Conservation (phyloP, 805 yeast genomes). For the Candida sithepensis region DNA sequence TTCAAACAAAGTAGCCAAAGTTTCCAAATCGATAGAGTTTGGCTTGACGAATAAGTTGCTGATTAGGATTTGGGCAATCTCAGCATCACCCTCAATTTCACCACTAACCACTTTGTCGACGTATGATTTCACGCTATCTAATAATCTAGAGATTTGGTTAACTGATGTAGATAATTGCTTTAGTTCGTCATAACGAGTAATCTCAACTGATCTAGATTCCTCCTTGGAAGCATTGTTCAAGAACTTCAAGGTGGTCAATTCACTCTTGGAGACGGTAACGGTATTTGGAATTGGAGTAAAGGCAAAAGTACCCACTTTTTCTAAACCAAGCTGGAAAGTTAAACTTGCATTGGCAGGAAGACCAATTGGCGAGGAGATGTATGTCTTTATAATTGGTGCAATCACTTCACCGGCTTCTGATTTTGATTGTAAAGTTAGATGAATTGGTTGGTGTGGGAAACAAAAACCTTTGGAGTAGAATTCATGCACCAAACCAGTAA, state of each 20-base stretch:
- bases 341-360: constrained; percentile 36
- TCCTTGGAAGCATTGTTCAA: constrained; percentile 37
- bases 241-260: constrained; percentile 52
- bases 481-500: constrained; percentile 77
- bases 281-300: constrained; percentile 75
- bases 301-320: constrained; percentile 47
- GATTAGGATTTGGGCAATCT: constrained; percentile 65
- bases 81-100: constrained; percentile 46
- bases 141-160: constrained; percentile 40
- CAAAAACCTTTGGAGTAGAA: constrained; percentile 73
- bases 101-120: constrained; percentile 40
- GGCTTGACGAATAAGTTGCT: constrained; percentile 52
- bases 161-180: constrained; percentile 45
- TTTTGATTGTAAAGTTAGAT: constrained; percentile 65
- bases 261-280: constrained; percentile 54
- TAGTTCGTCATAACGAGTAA: constrained; percentile 39
- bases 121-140: constrained; percentile 48
- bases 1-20: constrained; percentile 58
- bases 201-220: constrained; percentile 29
- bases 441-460: constrained; percentile 73
- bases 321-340: constrained; percentile 35
- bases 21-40: constrained; percentile 45
- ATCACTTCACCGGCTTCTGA: constrained; percentile 43
- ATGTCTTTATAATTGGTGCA: constrained; percentile 61
- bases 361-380: constrained; percentile 75